Base-by-base conservation (phyloP, 371 early-diverging fungal genomes). In the Haplosporangium sp. region DNA sequence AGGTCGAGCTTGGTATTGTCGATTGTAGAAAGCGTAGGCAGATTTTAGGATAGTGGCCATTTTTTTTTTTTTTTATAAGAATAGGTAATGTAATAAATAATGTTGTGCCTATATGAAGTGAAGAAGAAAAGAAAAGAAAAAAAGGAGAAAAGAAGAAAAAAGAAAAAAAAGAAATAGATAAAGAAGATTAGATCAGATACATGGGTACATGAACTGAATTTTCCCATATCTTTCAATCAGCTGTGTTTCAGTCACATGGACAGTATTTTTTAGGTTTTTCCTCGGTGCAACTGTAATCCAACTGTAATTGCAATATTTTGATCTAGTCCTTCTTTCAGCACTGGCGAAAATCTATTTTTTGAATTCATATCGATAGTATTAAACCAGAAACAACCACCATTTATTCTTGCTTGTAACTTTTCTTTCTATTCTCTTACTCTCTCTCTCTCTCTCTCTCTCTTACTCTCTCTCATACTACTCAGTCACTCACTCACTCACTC, bases 1-100 rank as follows among this genome's bases (percentile, higher is more conserved):
- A 11, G 95, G 94, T 39, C 88, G 86, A 20, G 83, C 85, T 42
- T 85, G 82, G 61, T 88, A 90, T 7, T 83, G 85, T 58, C 76
- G 72, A 62, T 84, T 86, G 76, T 90, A 90, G 37, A 84, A 78
- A 4, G 61, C 69, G 17, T 82, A 83, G n/a, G 50, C 50, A n/a
- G 50, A n/a, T 13, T 53, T 52, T 10, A 63, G 45, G 48, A 62
- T 11, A 11, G 35, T 48, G 10, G 47, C 35, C 63, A 48, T 62
- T 50, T 3, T 50, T 27, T 27, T 27, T 27, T 27, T 27, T 27
- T 27, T 27, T 27, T 27, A 0, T 27, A 27, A 27, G 27, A 27
- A 27, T 27, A 27, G 27, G 27, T 27, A 27, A 27, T 27, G 1
- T 27, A 27, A 27, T 27, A 27, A 27, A 27, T 27, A 27, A 1